Evolutionary conservation across 1,284 basidiomycete genomes (phyloP).

Genomic region (Paramarasmius palmivorus): DNA sequence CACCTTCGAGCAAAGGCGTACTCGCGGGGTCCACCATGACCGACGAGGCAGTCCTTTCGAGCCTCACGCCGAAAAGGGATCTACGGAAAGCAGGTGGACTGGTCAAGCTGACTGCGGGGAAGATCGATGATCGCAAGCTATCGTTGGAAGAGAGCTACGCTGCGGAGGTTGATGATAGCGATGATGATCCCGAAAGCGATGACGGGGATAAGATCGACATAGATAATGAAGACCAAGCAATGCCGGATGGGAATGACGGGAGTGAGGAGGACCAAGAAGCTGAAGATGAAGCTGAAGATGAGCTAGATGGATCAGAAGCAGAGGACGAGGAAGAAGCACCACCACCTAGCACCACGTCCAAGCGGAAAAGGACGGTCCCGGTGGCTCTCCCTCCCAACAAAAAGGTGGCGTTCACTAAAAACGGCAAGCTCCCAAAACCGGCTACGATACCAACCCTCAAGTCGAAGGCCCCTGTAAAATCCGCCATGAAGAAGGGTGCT

Average conservation of each 20-base stretch:
- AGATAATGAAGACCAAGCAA: slow-evolving; percentile 31
- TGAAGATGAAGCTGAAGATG: slow-evolving; percentile 24
- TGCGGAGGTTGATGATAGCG: slow-evolving; percentile 22
- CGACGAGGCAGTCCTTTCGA: slow-evolving; percentile 48
- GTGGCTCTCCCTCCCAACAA: slow-evolving; percentile 38
- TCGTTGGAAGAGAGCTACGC: slow-evolving; percentile 55
- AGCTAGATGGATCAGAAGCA: slow-evolving; percentile 20
- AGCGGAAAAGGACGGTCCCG: slow-evolving; percentile 43
- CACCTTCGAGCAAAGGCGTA: slow-evolving; percentile 45
- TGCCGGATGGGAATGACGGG: slow-evolving; percentile 29
- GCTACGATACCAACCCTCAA: neutral
- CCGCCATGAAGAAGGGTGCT: neutral
- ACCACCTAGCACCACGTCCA: slow-evolving; percentile 45
- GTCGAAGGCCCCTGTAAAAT: neutral
- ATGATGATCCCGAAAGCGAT: slow-evolving; percentile 22
- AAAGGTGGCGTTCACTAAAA: slow-evolving; percentile 45
- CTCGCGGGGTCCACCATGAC: slow-evolving; percentile 25
- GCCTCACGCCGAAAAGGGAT: slow-evolving; percentile 59
- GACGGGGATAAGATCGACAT: slow-evolving; percentile 23
- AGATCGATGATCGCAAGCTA: slow-evolving; percentile 37
- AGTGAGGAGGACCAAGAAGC: too few species aligned
- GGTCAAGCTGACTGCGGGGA: neutral
- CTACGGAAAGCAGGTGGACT: slow-evolving; percentile 61
- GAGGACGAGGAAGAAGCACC: slow-evolving; percentile 29
- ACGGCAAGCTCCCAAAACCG: slow-evolving; percentile 5